Conservation (phyloP, 2,329 filamentous ascomycete genomes). For the Cercospora sojina region DNA sequence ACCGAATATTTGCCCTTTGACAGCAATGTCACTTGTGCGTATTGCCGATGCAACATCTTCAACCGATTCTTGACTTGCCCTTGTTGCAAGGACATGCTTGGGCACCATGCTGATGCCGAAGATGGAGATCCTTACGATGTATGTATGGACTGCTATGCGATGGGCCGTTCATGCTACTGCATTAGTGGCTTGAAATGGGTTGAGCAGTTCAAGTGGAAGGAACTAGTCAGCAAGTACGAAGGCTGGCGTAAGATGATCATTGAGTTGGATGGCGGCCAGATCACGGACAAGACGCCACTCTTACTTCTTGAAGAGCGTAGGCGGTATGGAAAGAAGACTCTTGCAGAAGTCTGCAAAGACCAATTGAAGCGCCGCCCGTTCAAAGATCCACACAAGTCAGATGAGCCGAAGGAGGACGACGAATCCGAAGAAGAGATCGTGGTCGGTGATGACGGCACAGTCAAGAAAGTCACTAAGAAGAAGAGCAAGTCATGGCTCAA, state of each 20-base stretch:
- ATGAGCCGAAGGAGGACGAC: conserved; percentile 43
- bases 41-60: conserved; percentile 94
- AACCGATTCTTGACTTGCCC: conserved; percentile 94
- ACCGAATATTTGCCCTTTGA: conserved; percentile 80
- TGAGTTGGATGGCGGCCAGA: conserved; percentile 64
- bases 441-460: conserved; percentile 62
- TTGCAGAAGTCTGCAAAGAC: conserved; percentile 92
- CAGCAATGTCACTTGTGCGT: conserved; percentile 90
- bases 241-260: conserved; percentile 78
- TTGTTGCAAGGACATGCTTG: conserved; percentile 68
- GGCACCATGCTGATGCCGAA: conserved; percentile 54
- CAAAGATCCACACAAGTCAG: conserved; percentile 71
- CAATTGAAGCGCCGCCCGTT: conserved; percentile 77
- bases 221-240: conserved; percentile 75
- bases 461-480: conserved; percentile 65
- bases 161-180: conserved; percentile 90
- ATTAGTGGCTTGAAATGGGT: conserved; percentile 84
- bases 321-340: conserved; percentile 68
- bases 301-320: conserved; percentile 69
- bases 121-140: conserved; percentile 89
- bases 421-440: conserved; percentile 55
- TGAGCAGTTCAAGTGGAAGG: conserved; percentile 86
- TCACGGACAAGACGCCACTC: conserved; percentile 62
- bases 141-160: conserved; percentile 98
- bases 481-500: conserved; percentile 52